Percentiles rank a stretch among this genome's conserved stretches.
Conservation (phyloP, 2,329 filamentous ascomycete species). For the Colletotrichum camelliae region DNA sequence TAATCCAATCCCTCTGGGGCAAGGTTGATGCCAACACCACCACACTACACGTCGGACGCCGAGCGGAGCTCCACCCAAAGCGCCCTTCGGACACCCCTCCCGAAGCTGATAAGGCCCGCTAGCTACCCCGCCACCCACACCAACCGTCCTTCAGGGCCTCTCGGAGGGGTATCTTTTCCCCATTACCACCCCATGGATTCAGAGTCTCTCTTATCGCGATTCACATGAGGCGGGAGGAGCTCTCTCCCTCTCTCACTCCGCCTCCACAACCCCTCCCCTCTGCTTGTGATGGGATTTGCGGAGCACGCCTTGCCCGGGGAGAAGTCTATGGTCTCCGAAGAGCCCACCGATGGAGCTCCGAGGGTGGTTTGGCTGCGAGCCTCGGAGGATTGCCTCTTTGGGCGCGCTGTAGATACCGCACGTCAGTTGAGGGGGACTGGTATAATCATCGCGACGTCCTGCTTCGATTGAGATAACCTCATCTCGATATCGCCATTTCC, state of each 20-base stretch:
- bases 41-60: not conserved
- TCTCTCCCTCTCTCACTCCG: not conserved
- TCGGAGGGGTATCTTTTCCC: not conserved
- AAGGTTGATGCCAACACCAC: not conserved
- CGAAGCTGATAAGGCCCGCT: slow-evolving; percentile 5
- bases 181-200: not conserved
- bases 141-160: not conserved
- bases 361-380: not conserved
- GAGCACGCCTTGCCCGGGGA: not conserved
- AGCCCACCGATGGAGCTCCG: slow-evolving; percentile 8
- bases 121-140: not conserved
- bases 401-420: not conserved
- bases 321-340: not conserved
- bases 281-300: not conserved
- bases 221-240: not conserved
- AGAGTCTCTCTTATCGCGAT: not conserved
- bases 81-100: slow-evolving; percentile 5
- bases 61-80: slow-evolving; percentile 8
- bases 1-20: not conserved
- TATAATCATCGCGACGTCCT: slow-evolving; percentile 3
- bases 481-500: not conserved
- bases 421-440: not conserved
- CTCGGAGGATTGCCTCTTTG: slow-evolving; percentile 4
- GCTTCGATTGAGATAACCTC: not conserved
- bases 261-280: slow-evolving; percentile 2